Evolutionary conservation across 129 eudicot species (phyloP), one percentile per base, ranked within the genome.

Genomic region (Artemisia annua): DNA sequence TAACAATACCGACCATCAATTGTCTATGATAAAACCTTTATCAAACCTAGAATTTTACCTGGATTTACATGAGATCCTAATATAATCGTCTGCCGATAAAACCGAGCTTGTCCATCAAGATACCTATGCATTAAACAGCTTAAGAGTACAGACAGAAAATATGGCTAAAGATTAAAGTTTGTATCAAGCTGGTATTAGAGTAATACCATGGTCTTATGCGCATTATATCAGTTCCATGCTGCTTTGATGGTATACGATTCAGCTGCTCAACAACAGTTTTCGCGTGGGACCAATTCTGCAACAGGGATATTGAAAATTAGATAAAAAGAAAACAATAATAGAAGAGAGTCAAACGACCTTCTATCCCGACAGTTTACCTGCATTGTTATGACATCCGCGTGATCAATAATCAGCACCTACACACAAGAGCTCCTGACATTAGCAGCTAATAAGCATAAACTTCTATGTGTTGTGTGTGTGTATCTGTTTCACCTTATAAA

Each of bases 271-370:
- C 77, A 74, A 90, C 91, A 62, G 96, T 80, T 67, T 74, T 86
- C 72, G 90, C 93, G 76, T 79, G 89, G 61, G 91, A 86, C 99
- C 99, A 95, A 68, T 90, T 95, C 99, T 95, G 88, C 83, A 77
- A 15, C 68, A 66, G 14, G 72, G 19, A 55, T 54, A 26, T 5
- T 71, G 51, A 12, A 70, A 49, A 8, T 12, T 49, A 48, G 59
- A 80, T 43, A 9, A 32, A 52, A 65, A 39, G n/a, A 55, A 48
- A 67, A 35, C 5, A 7, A 14, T 2, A 43, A 16, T 24, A 9
- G 15, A 28, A 56, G 18, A 61, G 2, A n/a, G 30, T 44, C 49
- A 22, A 70, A 70, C 51, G 18, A 46, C 69, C 44, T 20, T 20
- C 22, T 20, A 71, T 48, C 64, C 68, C 2, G 57, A 55, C 18